Base-by-base conservation (phyloP, 257 asterid genomes). In the Orobanche coerulescens region DNA sequence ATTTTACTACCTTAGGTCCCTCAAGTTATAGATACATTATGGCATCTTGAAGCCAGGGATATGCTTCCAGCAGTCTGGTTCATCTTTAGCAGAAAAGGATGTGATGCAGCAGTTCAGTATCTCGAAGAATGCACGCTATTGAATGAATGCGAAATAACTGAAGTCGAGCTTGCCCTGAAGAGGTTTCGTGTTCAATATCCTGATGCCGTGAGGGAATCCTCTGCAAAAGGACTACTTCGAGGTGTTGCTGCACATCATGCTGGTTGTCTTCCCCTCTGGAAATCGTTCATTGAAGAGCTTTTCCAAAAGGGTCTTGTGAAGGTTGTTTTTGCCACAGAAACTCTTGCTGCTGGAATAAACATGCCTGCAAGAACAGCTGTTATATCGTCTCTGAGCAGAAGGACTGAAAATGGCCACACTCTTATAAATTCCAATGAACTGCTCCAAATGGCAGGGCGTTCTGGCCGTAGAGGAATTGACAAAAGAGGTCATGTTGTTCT, bases 51-150 rank as follows among this genome's bases (percentile, higher is more conserved):
- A 72, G 82, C 70, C 56, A 83, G 81, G 78, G 92, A 84, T 70
- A 89, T 93, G 96, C 95, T 93, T 66, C 98, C 98, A 60, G 96
- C 95, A 33, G 94, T 92, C 67, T 92, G 97, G 98, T 92, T 92
- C 79, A 89, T 93, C 75, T 93, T 88, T 64, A 93, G 98, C 82
- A 81, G 98, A 80, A 93, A 88, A 78, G 98, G 98, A 47, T 93
- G 98, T 70, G 98, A 93, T 82, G 98, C 95, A 31, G 86, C 98
- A 63, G 97, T 93, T 67, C 86, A 93, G 75, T 89, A 86, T 80
- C 82, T 89, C 66, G 93, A 92, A 50, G 81, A 82, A 62, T 86
- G 75, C 78, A 73, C 40, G 18, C 80, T 92, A 48, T 78, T 92
- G 75, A 91, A 92, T 76, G 98, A 92, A 73, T 83, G 85, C 47